Percentiles rank a stretch among this genome's conserved stretches.
Conservation (phyloP, 2,329 filamentous ascomycete genomes). For the Orbilia ellipsospora region DNA sequence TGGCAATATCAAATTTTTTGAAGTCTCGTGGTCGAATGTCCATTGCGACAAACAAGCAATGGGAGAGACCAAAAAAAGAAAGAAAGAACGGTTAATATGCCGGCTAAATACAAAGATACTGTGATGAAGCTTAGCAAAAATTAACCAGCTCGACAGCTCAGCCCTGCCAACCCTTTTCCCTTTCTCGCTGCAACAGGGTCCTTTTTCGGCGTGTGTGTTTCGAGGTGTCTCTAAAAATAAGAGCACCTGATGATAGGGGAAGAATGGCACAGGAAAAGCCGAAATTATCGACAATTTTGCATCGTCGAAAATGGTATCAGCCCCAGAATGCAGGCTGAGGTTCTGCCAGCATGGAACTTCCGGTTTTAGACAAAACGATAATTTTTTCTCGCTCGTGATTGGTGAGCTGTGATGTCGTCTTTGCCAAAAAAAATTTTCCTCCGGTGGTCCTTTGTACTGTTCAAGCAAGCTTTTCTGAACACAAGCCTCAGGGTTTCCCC, state of each 20-base stretch:
- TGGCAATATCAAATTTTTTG: slow-evolving; percentile 26
- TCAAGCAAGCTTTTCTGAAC: not conserved
- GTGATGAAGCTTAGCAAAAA: slow-evolving; percentile 1
- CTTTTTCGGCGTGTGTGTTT: not conserved
- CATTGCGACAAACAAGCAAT: slow-evolving; percentile 19
- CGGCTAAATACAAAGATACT: slow-evolving; percentile 33
- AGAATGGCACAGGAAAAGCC: slow-evolving; percentile 24
- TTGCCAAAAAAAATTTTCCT: slow-evolving; percentile 36
- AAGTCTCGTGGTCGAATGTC: slow-evolving; percentile 45
- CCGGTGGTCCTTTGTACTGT: slow-evolving; percentile 23
- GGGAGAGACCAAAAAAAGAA: too few species aligned
- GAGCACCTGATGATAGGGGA: slow-evolving; percentile 46
- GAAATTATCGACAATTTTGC: not conserved
- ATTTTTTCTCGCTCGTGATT: slow-evolving; percentile 44
- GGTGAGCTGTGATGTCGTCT: slow-evolving; percentile 30
- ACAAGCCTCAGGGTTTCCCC: slow-evolving; percentile 22
- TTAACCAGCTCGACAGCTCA: slow-evolving; percentile 44
- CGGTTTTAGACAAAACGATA: slow-evolving; percentile 29
- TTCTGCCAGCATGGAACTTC: slow-evolving; percentile 23
- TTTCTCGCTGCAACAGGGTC: slow-evolving; percentile 8
- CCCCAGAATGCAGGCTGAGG: slow-evolving; percentile 11
- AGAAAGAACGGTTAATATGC: slow-evolving; percentile 16
- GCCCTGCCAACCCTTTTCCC: slow-evolving; percentile 33
- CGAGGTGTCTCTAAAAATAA: slow-evolving; percentile 53
- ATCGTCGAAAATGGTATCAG: slow-evolving; percentile 21